Base-by-base conservation (phyloP, 2,329 filamentous ascomycete genomes). In the Cryphonectria japonica region DNA sequence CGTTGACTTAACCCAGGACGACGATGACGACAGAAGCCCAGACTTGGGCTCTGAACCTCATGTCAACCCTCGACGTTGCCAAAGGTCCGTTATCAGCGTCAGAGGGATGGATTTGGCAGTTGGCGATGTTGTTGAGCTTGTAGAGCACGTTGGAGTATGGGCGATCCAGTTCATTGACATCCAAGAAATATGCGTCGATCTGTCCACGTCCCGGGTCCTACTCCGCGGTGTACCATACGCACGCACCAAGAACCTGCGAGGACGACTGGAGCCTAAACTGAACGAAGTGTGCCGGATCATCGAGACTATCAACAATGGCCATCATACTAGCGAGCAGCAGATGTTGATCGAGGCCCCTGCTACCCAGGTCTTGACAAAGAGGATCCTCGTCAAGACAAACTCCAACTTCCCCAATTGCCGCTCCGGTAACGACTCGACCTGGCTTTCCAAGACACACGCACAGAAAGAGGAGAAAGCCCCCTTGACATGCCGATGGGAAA, bases 321-420 rank as follows among this genome's bases (percentile, higher is more conserved):
- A 72, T 0, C 72, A 79, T 1, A 41, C 73, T 0, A 69, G 77
- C 0, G 69, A 82, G 0, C 71, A 78, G 0, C 83, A 87, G 29
- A 77, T 81, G 0, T 70, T 83, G 0, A 74, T 85, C 0, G 84
- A 88, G 1, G 76, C 90, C 0, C 64, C 77, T 0, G 71, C 85
- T 0, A 64, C 73, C 0, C 71, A 81, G 0, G 80, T 90, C 0
- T 74, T 81, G 1, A 73, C 78, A 1, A 78, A 83, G 4, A 79
- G 87, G 0, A 76, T 76, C 0, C 78, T 92, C 0, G 75, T 82
- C 0, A 78, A 85, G 2, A 93, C 90, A 0, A 93, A 93, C 69
- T 76, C 82, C 0, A 74, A 77, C 0, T 89, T 46, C 8, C 85
- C 85, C 0, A 65, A 76, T 0, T 79, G 80, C 65, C 75, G 78